Evolutionary conservation across 495 filamentous ascomycete species (phyloP), one percentile per base, ranked within the genome.

Genomic region (Amphirosellinia nigrospora): DNA sequence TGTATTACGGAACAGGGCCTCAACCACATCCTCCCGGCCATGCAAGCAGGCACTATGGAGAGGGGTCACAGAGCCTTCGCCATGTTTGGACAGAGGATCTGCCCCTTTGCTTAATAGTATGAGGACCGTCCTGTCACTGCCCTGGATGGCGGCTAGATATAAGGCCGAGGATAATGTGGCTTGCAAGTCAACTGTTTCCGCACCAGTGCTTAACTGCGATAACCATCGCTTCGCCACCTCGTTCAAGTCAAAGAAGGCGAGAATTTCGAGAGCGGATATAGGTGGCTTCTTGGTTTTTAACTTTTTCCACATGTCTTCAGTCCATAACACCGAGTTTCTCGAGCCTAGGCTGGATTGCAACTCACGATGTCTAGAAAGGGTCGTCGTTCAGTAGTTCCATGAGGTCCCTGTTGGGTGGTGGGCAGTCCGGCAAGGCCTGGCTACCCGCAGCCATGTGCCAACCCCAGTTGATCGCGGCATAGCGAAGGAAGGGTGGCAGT

Each of bases 161-260:
- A 60, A 41, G n/a, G 56, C 56, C n/a, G 34, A 60, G 9, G 34
- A 60, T 16, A 60, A 4, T 10, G 26, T 39, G 19, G 23, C 56
- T 39, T 60, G 6, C 39, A 4, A 60, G 21, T 39, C 34, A 4
- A 3, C 36, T 26, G 11, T 15, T 41, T 41, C 36, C 1, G 19
- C 1, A 23, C 19, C 11, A 13, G 36, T 60, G n/a, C 1, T 4
- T 26, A 36, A 60, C 36, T 41, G 19, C 16, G 15, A 34, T 16
- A 60, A 8, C 56, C 56, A 41, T 11, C 36, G 34, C 3, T 13
- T 4, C 34, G 41, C 16, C 8, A 60, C 36, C 36, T 36, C 11
- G 56, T 60, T 36, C 5, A 60, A 26, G 50, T 53, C 50, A 30
- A 53, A 53, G 50, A 53, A 53, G 26, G 50, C 50, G 9, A 53